Conservation (phyloP, 768 basidiomycete genomes). For the Sistotremastrum suecicum region DNA sequence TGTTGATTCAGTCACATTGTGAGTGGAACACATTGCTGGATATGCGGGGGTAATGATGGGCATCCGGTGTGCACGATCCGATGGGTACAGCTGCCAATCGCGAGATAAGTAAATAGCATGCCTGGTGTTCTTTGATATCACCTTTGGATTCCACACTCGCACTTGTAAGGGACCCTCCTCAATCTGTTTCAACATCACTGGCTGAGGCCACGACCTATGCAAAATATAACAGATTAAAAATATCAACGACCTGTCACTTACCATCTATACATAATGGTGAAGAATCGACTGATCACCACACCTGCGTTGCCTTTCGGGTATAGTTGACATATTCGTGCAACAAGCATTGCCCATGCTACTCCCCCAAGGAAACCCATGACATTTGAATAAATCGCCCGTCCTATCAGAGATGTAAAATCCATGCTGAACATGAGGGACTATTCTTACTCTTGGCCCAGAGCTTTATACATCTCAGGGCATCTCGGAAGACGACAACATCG, state of each 20-base stretch:
- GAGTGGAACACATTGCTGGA: constrained; percentile 97
- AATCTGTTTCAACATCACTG: constrained; percentile 92
- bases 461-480: constrained; percentile 90
- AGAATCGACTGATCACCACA: constrained; percentile 93
- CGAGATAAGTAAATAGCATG: neutral
- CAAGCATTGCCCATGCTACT: constrained; percentile 97
- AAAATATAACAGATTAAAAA: constrained; percentile 5
- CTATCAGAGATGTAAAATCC: constrained; percentile 24
- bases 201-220: constrained; percentile 93
- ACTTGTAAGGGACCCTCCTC: constrained; percentile 90
- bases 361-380: constrained; percentile 96
- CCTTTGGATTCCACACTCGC: constrained; percentile 97
- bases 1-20: constrained; percentile 92
- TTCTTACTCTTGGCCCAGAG: constrained; percentile 89
- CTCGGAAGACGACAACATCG: constrained; percentile 86
- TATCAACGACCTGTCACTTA: constrained; percentile 20
- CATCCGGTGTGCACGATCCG: constrained; percentile 92
- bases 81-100: constrained; percentile 60
- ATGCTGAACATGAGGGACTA: neutral
- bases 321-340: constrained; percentile 97
- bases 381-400: constrained; percentile 94
- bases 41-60: constrained; percentile 99
- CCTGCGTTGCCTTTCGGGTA: constrained; percentile 93
- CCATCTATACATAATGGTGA: constrained; percentile 98
- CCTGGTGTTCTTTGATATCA: constrained; percentile 12